A percentile compares a stretch with the other conserved stretches of the same genome.
Evolutionary conservation across 1,284 basidiomycete species (phyloP).

Genomic region (Naganishia cerealis): DNA sequence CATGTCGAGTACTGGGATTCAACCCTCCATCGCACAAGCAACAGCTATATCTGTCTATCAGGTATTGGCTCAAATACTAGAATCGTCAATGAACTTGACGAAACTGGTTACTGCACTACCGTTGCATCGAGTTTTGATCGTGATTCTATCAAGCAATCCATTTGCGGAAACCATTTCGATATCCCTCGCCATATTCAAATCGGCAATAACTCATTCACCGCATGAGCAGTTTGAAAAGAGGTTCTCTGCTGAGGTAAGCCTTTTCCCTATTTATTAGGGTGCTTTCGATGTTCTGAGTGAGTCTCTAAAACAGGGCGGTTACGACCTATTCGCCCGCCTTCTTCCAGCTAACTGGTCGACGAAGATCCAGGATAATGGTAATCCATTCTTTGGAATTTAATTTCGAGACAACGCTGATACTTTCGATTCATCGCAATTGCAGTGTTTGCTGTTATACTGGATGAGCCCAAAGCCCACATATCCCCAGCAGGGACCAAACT

Average conservation of each 20-base stretch:
- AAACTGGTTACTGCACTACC: constrained; percentile 51
- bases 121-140: constrained; percentile 52
- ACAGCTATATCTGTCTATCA: constrained; percentile 9
- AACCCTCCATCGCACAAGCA: constrained; percentile 4
- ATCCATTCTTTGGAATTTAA: neutral
- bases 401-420: neutral
- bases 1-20: neutral
- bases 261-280: neutral
- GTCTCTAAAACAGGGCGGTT: constrained; percentile 46
- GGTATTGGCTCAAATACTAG: constrained; percentile 41
- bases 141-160: constrained; percentile 52
- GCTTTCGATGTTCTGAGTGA: neutral
- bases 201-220: constrained; percentile 24
- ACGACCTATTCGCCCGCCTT: constrained; percentile 45
- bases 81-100: constrained; percentile 40
- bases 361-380: constrained; percentile 43
- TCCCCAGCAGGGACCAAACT: constrained; percentile 31
- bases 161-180: constrained; percentile 21
- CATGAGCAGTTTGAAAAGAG: constrained; percentile 49
- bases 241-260: constrained; percentile 38
- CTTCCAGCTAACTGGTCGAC: constrained; percentile 45
- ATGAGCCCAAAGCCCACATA: constrained; percentile 39
- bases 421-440: neutral
- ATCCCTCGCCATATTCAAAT: constrained; percentile 1
- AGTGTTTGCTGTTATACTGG: constrained; percentile 31